Evolutionary conservation across 305 asterid species (phyloP).

Genomic region (Withania somnifera): DNA sequence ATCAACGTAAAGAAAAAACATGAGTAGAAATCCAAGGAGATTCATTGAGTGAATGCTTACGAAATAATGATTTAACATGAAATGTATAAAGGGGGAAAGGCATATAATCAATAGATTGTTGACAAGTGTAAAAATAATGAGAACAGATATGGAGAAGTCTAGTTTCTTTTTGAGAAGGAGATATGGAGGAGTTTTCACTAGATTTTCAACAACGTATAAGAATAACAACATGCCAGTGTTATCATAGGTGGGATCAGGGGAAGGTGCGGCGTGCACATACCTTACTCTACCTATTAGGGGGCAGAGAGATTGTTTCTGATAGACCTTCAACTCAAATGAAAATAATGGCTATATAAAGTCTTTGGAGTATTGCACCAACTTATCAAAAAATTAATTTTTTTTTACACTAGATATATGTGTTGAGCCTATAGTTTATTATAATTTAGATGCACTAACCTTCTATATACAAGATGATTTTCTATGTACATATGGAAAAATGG

Average conservation of each 20-base stretch:
- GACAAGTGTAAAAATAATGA: not conserved
- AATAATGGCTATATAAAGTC: not conserved
- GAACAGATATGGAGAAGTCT: not conserved
- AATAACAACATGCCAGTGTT: not conserved
- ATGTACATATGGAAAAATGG: not conserved
- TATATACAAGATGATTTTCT: not conserved
- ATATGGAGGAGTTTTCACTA: not conserved
- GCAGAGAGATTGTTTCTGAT: not conserved
- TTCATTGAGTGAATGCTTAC: not conserved
- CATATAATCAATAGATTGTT: not conserved
- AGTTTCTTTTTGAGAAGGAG: not conserved
- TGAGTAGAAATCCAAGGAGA: not conserved
- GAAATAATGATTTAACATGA: not conserved
- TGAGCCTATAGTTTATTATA: not conserved
- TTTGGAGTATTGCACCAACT: not conserved
- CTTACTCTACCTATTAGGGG: not conserved
- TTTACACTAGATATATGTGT: not conserved
- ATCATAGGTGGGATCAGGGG: not conserved
- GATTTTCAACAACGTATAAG: not conserved
- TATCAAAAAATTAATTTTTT: not conserved
- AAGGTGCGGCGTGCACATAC: not conserved
- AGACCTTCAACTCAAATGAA: not conserved
- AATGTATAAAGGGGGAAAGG: not conserved
- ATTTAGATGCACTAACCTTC: not conserved
- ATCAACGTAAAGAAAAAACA: not conserved